A percentile compares a stretch with the other conserved stretches of the same genome.
Conservation (phyloP, 2,329 filamentous ascomycete genomes). For the Thelonectria discophora region DNA sequence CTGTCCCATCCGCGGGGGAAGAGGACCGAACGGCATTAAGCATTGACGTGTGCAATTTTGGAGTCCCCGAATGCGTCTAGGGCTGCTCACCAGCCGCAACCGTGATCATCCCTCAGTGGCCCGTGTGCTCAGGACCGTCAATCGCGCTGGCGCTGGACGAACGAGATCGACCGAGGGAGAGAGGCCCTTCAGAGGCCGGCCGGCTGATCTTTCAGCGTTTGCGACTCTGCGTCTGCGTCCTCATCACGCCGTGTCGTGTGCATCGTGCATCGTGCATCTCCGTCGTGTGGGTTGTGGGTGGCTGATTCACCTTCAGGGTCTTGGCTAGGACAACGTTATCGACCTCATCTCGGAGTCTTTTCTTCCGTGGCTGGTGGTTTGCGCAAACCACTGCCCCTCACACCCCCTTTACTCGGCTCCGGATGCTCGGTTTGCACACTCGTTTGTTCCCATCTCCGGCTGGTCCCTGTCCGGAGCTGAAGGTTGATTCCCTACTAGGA, state of each 20-base stretch:
- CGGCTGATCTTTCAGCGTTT: not conserved
- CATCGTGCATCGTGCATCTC: slow-evolving; percentile 19
- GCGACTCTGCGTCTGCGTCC: not conserved
- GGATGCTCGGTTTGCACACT: slow-evolving; percentile 36
- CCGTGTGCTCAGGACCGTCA: slow-evolving; percentile 18
- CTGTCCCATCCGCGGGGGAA: slow-evolving; percentile 24
- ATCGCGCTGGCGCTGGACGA: slow-evolving; percentile 4
- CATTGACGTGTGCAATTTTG: slow-evolving; percentile 41
- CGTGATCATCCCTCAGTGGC: slow-evolving; percentile 22
- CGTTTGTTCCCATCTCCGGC: slow-evolving; percentile 33
- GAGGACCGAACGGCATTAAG: slow-evolving; percentile 28
- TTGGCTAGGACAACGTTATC: slow-evolving; percentile 29
- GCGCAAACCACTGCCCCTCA: slow-evolving; percentile 27
- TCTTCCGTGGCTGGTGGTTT: slow-evolving; percentile 25
- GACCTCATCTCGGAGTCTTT: slow-evolving; percentile 37
- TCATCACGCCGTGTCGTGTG: not conserved
- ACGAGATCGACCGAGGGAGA: slow-evolving; percentile 2
- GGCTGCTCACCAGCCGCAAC: slow-evolving; percentile 33
- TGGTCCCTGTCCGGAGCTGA: slow-evolving; percentile 28
- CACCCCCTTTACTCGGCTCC: slow-evolving; percentile 35
- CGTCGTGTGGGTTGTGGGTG: slow-evolving; percentile 30
- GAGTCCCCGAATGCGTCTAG: slow-evolving; percentile 36
- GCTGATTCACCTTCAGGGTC: slow-evolving; percentile 24
- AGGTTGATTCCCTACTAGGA: slow-evolving; percentile 20
- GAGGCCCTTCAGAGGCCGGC: not conserved